These are phyloP conservation scores for Vitis hybrid DNA, from an alignment of 177 flowering plant species.

Conservation along the genomic window DNA sequence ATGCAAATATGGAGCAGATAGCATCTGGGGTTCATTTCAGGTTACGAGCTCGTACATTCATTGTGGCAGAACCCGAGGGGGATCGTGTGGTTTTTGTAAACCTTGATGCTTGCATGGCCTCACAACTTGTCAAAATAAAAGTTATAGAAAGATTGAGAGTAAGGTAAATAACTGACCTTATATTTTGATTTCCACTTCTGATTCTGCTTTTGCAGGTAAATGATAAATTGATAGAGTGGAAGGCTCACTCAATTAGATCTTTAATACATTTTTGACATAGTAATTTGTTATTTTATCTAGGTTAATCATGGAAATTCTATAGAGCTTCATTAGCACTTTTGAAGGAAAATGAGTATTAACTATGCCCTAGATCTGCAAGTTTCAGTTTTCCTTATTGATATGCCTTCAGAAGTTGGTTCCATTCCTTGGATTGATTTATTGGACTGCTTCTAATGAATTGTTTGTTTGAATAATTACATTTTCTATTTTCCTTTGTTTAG, in stretches of 20 bases:
- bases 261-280: too few species aligned
- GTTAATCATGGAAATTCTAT: too few species aligned
- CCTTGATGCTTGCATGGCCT: slow-evolving; percentile 98
- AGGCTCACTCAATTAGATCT: too few species aligned
- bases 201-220: not conserved
- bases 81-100: slow-evolving; percentile 88
- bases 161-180: slow-evolving; percentile 46
- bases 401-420: too few species aligned
- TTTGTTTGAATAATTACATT: not conserved
- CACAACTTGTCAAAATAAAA: slow-evolving; percentile 86
- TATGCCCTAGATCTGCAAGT: too few species aligned
- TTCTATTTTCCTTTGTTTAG: slow-evolving; percentile 32
- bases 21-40: slow-evolving; percentile 94
- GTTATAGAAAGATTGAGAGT: slow-evolving; percentile 84
- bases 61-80: slow-evolving; percentile 87
- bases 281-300: too few species aligned
- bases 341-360: too few species aligned
- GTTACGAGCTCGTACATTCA: slow-evolving; percentile 85
- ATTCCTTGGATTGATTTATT: too few species aligned
- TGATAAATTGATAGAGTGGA: not conserved
- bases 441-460: not conserved
- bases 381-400: too few species aligned
- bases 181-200: not conserved
- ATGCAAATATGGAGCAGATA: slow-evolving; percentile 80
- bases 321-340: too few species aligned